Base-by-base conservation (phyloP, 345 rosid species). In the Lumnitzera racemosa region DNA sequence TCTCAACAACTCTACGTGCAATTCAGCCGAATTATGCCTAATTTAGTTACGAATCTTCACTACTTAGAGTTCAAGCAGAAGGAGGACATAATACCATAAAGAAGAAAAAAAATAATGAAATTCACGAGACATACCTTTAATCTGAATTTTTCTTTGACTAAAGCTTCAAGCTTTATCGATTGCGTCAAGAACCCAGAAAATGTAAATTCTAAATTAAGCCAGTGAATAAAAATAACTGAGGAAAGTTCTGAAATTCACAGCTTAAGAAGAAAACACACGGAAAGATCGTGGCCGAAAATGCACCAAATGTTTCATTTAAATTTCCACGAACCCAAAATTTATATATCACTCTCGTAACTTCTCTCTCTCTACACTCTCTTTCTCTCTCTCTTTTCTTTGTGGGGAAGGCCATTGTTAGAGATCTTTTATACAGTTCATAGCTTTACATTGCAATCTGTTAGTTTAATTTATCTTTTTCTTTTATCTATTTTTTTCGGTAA, bases 351-450 rank as follows among this genome's bases (percentile, higher is more conserved):
- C 16, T 31, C 67, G 47, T 65, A 67, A 61, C 58, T 50, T 57
- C 69, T 29, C 65, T 60, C 61, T 54, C 50, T 29, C 59, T 61
- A 27, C 64, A 46, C 55, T 51, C 36, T 51, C 63, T 67, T 65
- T 29, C 23, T 54, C 67, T 31, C 62, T 49, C 51, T 58, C 68
- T 56, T 11, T 71, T 58, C 16, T 29, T 20, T 31, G 68, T 47
- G 53, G 54, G 15, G 74, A 46, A 62, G 46, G 73, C 68, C 70
- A 61, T 63, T 67, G 62, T 52, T 65, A 53, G 64, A 70, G 66
- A 65, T 65, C 61, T 56, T 73, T 77, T 76, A 75, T 72, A 77
- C 75, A 75, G 65, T 68, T 63, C 62, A 41, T 41, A 55, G 20
- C 4, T 27, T 13, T 15, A 56, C 72, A 43, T 66, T 46, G 74